Evolutionary conservation across 768 basidiomycete species (phyloP), one percentile per base, ranked within the genome.

Genomic region (Kockovaella imperatae): DNA sequence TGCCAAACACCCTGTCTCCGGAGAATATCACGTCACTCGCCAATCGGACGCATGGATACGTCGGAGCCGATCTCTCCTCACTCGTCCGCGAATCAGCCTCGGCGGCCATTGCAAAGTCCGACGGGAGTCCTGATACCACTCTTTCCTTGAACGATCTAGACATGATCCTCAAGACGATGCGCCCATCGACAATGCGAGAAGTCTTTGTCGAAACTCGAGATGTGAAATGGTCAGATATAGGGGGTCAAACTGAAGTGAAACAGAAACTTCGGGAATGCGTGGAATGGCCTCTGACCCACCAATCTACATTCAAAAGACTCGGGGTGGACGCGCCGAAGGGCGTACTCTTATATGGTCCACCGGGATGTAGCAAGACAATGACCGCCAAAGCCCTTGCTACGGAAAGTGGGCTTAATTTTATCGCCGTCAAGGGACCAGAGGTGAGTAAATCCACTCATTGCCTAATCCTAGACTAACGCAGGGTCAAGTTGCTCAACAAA

Each of bases 401-500:
- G 24, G 91, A 95, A 71, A 87, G 87, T 58, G 90, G 88, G 3
- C 80, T 96, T 49, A 96, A 96, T 69, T 96, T 96, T 68, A 79
- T 99, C 34, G 89, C 93, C 20, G 87, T 99, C 26, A 95, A 95
- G 71, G 95, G 95, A 0, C 90, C 95, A 1, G 95, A 99, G 79
- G 93, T 86, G 56, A 56, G 79, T 40, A 11, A 17, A 8, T 45
- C 7, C 21, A 17, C 11, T 18, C 28, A 35, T 17, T 13, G 15
- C 24, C 18, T 4, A 17, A 1, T 17, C 8, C 14, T 4, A 42
- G 28, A 30, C 43, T 49, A 20, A 49, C 40, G 34, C 18, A 49
- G 10, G 11, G 15, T 5, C n/a, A 62, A 97, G 90, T 78, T 99
- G 0, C 68, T 97, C 44, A 97, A 84, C 74, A 97, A 97, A 72